A percentile compares a stretch with the other conserved stretches of the same genome.
phyloP scores from a whole-genome alignment of 768 basidiomycete species.

The Auriscalpium vulgare region DNA sequence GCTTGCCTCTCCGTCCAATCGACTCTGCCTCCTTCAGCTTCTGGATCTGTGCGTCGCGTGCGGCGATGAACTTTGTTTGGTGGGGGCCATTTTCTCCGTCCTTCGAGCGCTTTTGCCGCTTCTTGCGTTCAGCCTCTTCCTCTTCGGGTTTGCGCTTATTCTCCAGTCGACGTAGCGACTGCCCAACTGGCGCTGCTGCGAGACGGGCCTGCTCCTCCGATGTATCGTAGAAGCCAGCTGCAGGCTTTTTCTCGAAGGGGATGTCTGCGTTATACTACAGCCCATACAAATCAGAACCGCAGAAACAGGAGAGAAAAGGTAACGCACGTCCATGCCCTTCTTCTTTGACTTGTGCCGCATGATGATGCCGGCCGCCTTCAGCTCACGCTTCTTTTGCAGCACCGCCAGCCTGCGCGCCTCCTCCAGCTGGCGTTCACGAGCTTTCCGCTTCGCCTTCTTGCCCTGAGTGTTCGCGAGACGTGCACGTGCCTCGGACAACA shows the following conservation, averaged over 20 bases:
- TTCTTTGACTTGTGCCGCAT: conserved; percentile 93
- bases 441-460: conserved; percentile 99
- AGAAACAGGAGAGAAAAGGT: background rate
- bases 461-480: conserved; percentile 98
- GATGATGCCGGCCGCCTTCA: conserved; percentile 97
- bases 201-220: conserved; percentile 86
- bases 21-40: conserved; percentile 97
- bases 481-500: conserved; percentile 97
- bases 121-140: conserved; percentile 89
- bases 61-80: conserved; percentile 93
- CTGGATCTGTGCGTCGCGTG: conserved; percentile 95
- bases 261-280: conserved; percentile 93
- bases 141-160: conserved; percentile 93
- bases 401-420: conserved; percentile 92
- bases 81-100: conserved; percentile 53
- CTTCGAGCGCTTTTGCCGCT: conserved; percentile 76
- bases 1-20: conserved; percentile 78
- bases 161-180: conserved; percentile 84
- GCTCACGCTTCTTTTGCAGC: conserved; percentile 93
- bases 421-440: conserved; percentile 92
- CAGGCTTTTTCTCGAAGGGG: conserved; percentile 95
- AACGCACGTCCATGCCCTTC: conserved; percentile 92
- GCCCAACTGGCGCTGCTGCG: conserved; percentile 84
- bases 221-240: conserved; percentile 95
- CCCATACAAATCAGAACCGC: conserved; percentile 4